Evolutionary conservation across 2,329 filamentous ascomycete species (phyloP).

Genomic region (Pseudopithomyces maydicus): DNA sequence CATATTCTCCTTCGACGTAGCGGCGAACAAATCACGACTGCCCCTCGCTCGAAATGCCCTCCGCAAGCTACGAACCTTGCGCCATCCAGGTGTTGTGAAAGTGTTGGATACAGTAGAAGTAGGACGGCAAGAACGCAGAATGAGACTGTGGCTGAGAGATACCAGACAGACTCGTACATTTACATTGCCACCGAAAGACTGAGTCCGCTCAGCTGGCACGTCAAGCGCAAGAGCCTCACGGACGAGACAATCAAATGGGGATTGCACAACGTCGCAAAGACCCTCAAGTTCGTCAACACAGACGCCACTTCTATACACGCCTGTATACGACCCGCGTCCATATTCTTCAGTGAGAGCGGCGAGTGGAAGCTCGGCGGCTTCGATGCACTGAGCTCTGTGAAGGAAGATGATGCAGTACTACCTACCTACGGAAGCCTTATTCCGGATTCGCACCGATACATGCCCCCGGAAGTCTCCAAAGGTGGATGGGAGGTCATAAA

Average conservation of each 20-base stretch:
- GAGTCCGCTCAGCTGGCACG: conserved; percentile 85
- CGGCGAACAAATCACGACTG: conserved; percentile 76
- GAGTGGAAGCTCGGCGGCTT: conserved; percentile 98
- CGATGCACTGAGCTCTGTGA: conserved; percentile 90
- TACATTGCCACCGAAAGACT: conserved; percentile 95
- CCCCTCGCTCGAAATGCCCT: conserved; percentile 92
- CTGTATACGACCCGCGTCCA: conserved; percentile 79
- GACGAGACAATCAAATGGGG: conserved; percentile 98
- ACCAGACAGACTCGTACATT: conserved; percentile 87
- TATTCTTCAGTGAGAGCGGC: conserved; percentile 94
- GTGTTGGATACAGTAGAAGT: conserved; percentile 95
- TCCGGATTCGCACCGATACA: conserved; percentile 82
- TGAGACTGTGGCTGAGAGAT: conserved; percentile 19
- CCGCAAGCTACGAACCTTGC: conserved; percentile 88
- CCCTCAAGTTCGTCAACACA: conserved; percentile 93
- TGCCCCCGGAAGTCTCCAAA: conserved; percentile 83
- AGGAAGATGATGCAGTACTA: conserved; percentile 92
- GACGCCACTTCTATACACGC: conserved; percentile 93
- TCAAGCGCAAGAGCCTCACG: conserved; percentile 83
- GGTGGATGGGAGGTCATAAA: conserved; percentile 93
- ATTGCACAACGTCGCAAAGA: conserved; percentile 85
- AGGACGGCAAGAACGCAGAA: conserved; percentile 17
- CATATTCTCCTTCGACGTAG: conserved; percentile 94
- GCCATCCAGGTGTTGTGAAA: conserved; percentile 93
- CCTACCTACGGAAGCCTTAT: conserved; percentile 88